phyloP scores from a whole-genome alignment of 2,329 filamentous ascomycete species.

The Dichotomopilus funicola region DNA sequence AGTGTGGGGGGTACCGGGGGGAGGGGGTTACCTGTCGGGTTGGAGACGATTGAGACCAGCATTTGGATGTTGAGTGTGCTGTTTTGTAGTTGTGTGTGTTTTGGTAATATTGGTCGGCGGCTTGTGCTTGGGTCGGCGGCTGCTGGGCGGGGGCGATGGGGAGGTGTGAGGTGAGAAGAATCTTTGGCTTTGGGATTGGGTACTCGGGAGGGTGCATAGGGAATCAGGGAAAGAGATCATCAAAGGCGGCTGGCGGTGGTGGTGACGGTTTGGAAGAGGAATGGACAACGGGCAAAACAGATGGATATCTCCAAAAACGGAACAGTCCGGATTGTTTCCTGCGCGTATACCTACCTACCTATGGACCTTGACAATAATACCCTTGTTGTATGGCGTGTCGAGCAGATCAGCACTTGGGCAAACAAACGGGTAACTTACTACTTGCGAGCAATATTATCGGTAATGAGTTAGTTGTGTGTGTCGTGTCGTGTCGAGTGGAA shows the following conservation, averaged over 20 bases:
- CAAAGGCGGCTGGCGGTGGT: background rate
- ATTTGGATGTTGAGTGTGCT: constrained; percentile 91
- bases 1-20: background rate
- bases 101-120: constrained; percentile 87
- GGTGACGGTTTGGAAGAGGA: too few species aligned
- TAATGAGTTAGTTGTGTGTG: too few species aligned
- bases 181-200: background rate
- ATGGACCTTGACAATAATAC: too few species aligned
- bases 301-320: too few species aligned
- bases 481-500: too few species aligned
- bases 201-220: background rate
- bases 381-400: too few species aligned
- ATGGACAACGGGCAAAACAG: too few species aligned
- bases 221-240: background rate
- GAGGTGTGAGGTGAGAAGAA: constrained; percentile 30
- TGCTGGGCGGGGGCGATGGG: constrained; percentile 40
- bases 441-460: too few species aligned
- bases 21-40: background rate
- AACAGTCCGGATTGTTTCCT: too few species aligned
- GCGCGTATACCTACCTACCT: too few species aligned
- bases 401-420: too few species aligned
- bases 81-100: constrained; percentile 91
- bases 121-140: constrained; percentile 52
- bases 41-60: constrained; percentile 60
- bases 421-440: too few species aligned